These are phyloP conservation scores for Termitomyces sp. DNA, from an alignment of 768 basidiomycete species.

Conservation along the genomic window DNA sequence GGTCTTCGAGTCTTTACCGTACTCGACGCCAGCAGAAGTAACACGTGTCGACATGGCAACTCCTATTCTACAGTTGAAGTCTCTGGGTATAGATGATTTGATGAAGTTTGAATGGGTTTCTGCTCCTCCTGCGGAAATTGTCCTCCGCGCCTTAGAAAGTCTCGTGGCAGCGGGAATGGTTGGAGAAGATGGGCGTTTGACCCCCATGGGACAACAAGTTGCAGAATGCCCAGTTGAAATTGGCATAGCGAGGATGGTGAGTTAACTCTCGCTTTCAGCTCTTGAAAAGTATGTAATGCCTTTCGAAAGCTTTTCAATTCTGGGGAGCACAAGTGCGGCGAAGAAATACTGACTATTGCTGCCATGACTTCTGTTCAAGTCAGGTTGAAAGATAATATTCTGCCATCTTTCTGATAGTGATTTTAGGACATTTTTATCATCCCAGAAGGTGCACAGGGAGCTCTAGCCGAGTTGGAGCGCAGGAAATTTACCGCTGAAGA, in stretches of 20 bases:
- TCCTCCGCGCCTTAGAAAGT: constrained; percentile 83
- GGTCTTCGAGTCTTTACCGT: constrained; percentile 55
- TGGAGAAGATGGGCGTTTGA: constrained; percentile 76
- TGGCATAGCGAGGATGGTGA: constrained; percentile 90
- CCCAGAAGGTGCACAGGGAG: constrained; percentile 80
- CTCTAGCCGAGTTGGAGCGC: constrained; percentile 86
- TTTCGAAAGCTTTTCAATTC: constrained; percentile 74
- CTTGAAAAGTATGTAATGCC: neutral
- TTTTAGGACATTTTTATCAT: constrained; percentile 85
- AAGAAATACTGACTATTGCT: constrained; percentile 93
- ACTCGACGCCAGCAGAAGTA: constrained; percentile 84
- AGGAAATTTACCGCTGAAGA: constrained; percentile 98
- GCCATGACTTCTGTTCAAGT: constrained; percentile 95
- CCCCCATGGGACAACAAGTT: constrained; percentile 76
- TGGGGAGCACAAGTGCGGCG: constrained; percentile 83
- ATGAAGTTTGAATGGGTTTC: constrained; percentile 97
- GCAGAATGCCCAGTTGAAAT: constrained; percentile 95
- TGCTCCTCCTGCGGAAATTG: constrained; percentile 80
- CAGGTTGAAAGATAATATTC: neutral
- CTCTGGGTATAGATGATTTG: constrained; percentile 90
- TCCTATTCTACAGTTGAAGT: constrained; percentile 91
- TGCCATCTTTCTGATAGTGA: neutral
- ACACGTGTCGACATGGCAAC: constrained; percentile 88
- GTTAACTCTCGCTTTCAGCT: constrained; percentile 15
- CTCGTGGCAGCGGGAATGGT: constrained; percentile 81